Conservation (phyloP, 1,284 basidiomycete genomes). For the Volvariella volvacea region DNA sequence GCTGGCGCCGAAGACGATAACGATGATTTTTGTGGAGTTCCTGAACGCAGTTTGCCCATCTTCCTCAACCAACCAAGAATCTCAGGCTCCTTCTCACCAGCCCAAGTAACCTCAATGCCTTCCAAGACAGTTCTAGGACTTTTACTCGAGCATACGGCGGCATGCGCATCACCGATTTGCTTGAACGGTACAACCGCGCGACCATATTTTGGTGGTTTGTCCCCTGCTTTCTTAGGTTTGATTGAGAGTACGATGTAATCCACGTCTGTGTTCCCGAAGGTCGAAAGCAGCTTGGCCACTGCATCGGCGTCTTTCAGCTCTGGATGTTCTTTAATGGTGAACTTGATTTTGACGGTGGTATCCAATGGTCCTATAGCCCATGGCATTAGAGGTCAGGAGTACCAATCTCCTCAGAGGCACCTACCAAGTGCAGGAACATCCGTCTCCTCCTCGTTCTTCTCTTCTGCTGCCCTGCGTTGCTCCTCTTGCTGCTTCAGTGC, state of each 20-base stretch:
- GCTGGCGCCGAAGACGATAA: constrained; percentile 4
- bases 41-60: constrained; percentile 49
- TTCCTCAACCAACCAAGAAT: constrained; percentile 73
- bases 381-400: too few relatives aligned
- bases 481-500: constrained; percentile 41
- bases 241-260: constrained; percentile 59
- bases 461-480: constrained; percentile 20
- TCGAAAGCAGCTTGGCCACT: constrained; percentile 44
- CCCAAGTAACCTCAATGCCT: constrained; percentile 63
- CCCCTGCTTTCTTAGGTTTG: constrained; percentile 50
- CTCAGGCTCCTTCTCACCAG: constrained; percentile 64
- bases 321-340: constrained; percentile 49
- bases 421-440: constrained; percentile 53
- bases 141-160: constrained; percentile 58
- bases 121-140: constrained; percentile 40
- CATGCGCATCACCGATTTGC: constrained; percentile 67
- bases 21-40: constrained; percentile 7
- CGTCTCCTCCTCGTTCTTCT: constrained; percentile 32
- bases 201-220: constrained; percentile 52
- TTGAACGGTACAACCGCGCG: constrained; percentile 70
- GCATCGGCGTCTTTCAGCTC: constrained; percentile 42
- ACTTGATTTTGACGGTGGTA: constrained; percentile 70
- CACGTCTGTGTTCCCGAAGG: constrained; percentile 58
- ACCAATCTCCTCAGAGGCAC: too few relatives aligned
- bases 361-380: constrained; percentile 49